Evolutionary conservation across 139 green algal genomes (phyloP).

Genomic region (Cymbomonas tetramitiformis): DNA sequence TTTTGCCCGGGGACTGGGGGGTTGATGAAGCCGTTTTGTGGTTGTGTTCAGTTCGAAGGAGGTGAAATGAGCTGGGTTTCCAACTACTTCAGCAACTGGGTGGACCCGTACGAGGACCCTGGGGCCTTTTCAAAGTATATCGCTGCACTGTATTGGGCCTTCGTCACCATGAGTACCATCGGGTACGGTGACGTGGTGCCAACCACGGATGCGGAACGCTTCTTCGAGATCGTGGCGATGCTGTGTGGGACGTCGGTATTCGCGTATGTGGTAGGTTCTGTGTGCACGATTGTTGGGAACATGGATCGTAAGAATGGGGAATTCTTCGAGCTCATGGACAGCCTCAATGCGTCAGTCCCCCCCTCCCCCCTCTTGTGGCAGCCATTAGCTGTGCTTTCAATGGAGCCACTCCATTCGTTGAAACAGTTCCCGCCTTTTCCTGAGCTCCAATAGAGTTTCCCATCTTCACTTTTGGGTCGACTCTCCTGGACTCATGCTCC

Average conservation of each 20-base stretch:
- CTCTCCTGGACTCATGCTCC: no score
- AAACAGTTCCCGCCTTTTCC: no score
- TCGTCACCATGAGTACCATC: constrained; percentile 20
- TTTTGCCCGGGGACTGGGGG: no score
- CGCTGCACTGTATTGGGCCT: constrained; percentile 11
- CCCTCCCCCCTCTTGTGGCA: no score
- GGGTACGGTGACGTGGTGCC: constrained; percentile 24
- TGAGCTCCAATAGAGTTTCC: no score
- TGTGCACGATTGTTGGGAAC: constrained; percentile 17
- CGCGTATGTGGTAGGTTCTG: constrained; percentile 19
- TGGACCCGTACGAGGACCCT: constrained; percentile 2
- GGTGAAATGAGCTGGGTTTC: no score
- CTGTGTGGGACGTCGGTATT: constrained; percentile 16
- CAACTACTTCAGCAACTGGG: constrained; percentile 7
- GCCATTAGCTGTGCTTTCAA: no score
- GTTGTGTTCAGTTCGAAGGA: no score
- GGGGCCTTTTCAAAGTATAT: background rate
- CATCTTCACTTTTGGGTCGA: no score
- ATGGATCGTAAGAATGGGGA: constrained; percentile 12
- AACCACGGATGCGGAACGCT: constrained; percentile 10
- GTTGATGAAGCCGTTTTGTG: no score
- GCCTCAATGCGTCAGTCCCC: background rate
- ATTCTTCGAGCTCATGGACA: constrained; percentile 20
- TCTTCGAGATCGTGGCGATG: constrained; percentile 23
- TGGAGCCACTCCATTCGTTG: no score